A percentile compares a stretch with the other conserved stretches of the same genome.
phyloP scores from a whole-genome alignment of 257 asterid genomes.

The Nicotiana tomentosiformis region DNA sequence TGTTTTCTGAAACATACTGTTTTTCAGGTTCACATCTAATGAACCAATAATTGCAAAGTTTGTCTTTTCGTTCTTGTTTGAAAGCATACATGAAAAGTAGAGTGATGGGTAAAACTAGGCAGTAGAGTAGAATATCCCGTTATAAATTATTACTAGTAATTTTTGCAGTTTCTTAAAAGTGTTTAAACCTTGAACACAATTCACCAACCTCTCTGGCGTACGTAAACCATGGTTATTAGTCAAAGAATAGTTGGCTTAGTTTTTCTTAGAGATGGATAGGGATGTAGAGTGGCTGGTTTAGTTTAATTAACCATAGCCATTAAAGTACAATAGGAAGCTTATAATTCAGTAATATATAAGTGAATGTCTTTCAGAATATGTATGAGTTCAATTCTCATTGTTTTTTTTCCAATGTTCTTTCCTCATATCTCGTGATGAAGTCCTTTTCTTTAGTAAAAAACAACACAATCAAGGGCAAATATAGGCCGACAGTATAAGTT shows the following conservation, averaged over 20 bases:
- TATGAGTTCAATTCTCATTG: too few species aligned
- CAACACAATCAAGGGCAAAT: too few species aligned
- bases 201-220: background rate
- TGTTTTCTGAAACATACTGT: too few species aligned
- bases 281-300: too few species aligned
- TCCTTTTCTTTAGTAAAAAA: too few species aligned
- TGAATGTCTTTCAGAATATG: too few species aligned
- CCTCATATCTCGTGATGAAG: too few species aligned
- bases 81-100: background rate
- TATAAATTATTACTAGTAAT: background rate
- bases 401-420: too few species aligned
- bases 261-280: background rate
- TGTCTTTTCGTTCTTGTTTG: background rate
- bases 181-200: background rate
- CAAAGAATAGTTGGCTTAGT: background rate
- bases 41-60: background rate
- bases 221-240: background rate
- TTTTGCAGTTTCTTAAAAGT: background rate
- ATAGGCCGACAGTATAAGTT: too few species aligned
- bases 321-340: too few species aligned
- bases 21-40: background rate
- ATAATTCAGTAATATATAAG: too few species aligned
- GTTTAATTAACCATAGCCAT: too few species aligned
- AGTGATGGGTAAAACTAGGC: background rate
- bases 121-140: background rate